These are phyloP conservation scores for Rhodamnia rubescens DNA, from an alignment of 345 rosid genomes.

Conservation along the genomic window DNA sequence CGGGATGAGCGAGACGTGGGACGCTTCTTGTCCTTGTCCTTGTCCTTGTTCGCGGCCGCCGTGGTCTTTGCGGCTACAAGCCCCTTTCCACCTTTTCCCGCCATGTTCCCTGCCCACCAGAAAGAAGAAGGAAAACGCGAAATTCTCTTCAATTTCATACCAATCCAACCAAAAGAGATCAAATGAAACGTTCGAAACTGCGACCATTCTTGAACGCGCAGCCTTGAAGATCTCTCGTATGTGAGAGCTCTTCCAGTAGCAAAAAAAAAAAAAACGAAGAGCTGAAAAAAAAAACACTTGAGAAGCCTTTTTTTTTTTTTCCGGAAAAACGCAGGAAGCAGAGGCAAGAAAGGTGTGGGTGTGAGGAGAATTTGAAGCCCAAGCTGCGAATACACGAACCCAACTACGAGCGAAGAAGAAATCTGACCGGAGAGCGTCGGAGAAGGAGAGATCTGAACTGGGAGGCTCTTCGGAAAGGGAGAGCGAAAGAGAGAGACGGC, in stretches of 20 bases:
- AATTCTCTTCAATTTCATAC: not conserved
- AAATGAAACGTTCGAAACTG: not conserved
- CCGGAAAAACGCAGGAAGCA: not conserved
- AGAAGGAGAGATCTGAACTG: not conserved
- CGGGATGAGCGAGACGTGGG: slow-evolving; percentile 83
- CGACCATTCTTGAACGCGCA: not conserved
- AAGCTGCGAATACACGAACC: not conserved
- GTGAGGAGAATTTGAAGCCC: not conserved
- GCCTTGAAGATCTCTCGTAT: not conserved
- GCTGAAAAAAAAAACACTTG: not conserved
- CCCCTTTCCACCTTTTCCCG: slow-evolving; percentile 91
- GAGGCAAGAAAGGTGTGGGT: not conserved
- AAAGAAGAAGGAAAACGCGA: not conserved
- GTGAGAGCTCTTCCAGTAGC: not conserved
- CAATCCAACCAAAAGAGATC: not conserved
- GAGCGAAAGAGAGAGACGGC: not conserved
- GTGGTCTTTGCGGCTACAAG: slow-evolving; percentile 72
- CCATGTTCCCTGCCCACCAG: slow-evolving; percentile 28
- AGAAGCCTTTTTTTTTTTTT: not conserved
- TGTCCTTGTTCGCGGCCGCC: slow-evolving; percentile 71
- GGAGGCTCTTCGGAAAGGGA: not conserved
- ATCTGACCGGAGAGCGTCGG: not conserved
- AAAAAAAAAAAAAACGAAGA: not conserved
- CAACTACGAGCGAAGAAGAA: not conserved
- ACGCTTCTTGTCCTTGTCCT: slow-evolving; percentile 83